Conservation (phyloP, 2,329 filamentous ascomycete genomes). For the Nigrospora osmanthi region DNA sequence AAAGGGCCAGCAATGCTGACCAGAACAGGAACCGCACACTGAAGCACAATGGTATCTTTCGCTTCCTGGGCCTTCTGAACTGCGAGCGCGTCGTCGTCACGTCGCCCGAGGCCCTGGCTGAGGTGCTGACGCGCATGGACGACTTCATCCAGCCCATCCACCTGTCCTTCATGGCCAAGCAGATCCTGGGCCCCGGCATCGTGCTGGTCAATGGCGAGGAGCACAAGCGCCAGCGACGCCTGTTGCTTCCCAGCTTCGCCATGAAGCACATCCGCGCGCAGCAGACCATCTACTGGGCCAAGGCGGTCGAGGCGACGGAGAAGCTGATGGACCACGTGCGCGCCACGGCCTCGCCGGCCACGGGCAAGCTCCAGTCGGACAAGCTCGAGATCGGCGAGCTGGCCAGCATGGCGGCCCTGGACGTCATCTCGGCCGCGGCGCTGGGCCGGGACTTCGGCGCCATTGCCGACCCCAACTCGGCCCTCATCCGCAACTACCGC, state of each 20-base stretch:
- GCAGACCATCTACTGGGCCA: conserved; percentile 12
- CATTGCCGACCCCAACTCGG: conserved; percentile 6
- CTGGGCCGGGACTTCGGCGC: conserved; percentile 7
- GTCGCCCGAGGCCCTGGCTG: conserved; percentile 4
- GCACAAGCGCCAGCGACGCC: conserved; percentile 11
- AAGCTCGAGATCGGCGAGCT: conserved; percentile 6
- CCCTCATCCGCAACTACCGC: conserved; percentile 6
- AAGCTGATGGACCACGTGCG: conserved; percentile 3
- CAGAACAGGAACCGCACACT: conserved; percentile 1
- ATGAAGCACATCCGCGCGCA: conserved; percentile 10
- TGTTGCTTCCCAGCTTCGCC: conserved; percentile 12
- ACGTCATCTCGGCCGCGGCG: conserved; percentile 6
- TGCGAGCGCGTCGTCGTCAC: conserved; percentile 7
- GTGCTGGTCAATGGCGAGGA: conserved; percentile 10
- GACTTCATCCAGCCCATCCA: conserved; percentile 10
- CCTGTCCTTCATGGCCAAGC: conserved; percentile 5
- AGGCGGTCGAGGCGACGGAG: conserved; percentile 8
- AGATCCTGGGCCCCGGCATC: conserved; percentile 8
- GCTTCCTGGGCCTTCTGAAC: conserved; percentile 8
- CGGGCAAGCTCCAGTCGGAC: conserved; percentile 2
- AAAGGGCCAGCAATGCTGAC: background rate
- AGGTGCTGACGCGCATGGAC: conserved; percentile 7
- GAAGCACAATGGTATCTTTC: conserved; percentile 7
- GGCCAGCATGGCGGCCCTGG: conserved; percentile 5
- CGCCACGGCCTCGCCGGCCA: background rate